These are phyloP conservation scores for Taphrina populina DNA, from an alignment of 1,139 yeast species.

Conservation along the genomic window DNA sequence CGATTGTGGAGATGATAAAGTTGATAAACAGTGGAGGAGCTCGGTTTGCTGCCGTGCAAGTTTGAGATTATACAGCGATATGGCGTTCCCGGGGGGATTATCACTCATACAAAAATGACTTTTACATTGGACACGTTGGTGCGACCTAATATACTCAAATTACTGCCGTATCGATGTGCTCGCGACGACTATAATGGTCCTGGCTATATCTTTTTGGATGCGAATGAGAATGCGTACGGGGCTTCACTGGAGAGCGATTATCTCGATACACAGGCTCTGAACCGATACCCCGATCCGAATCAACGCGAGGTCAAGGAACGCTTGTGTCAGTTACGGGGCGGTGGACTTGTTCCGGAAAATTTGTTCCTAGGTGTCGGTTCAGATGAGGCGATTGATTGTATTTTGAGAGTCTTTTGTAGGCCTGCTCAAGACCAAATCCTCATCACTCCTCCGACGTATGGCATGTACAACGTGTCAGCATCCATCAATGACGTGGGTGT, in stretches of 20 bases:
- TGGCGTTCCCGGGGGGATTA: no score
- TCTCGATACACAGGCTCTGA: slow-evolving; percentile 52
- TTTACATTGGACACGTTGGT: slow-evolving; percentile 45
- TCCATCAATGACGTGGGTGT: slow-evolving; percentile 80
- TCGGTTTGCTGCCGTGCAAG: no score
- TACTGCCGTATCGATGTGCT: slow-evolving; percentile 32
- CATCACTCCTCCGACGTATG: slow-evolving; percentile 93
- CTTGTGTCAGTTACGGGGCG: slow-evolving; percentile 68
- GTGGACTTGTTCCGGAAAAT: slow-evolving; percentile 61
- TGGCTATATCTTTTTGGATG: slow-evolving; percentile 78
- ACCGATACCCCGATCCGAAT: slow-evolving; percentile 97
- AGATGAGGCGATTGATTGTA: slow-evolving; percentile 89
- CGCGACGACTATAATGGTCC: slow-evolving; percentile 28
- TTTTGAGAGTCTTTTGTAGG: slow-evolving; percentile 77
- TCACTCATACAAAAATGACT: slow-evolving; percentile 2
- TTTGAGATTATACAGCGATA: no score
- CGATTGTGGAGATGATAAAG: no score
- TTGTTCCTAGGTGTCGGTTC: slow-evolving; percentile 95
- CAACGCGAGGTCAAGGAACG: slow-evolving; percentile 74
- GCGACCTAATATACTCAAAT: slow-evolving; percentile 60
- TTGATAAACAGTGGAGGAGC: no score
- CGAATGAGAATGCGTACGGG: slow-evolving; percentile 94
- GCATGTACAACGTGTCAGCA: slow-evolving; percentile 93
- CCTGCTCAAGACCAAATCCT: slow-evolving; percentile 82
- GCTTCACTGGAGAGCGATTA: slow-evolving; percentile 59